A percentile compares a stretch with the other conserved stretches of the same genome.
These are phyloP conservation scores for Porodaedalea pini DNA, from an alignment of 1,284 basidiomycete genomes.

Conservation along the genomic window DNA sequence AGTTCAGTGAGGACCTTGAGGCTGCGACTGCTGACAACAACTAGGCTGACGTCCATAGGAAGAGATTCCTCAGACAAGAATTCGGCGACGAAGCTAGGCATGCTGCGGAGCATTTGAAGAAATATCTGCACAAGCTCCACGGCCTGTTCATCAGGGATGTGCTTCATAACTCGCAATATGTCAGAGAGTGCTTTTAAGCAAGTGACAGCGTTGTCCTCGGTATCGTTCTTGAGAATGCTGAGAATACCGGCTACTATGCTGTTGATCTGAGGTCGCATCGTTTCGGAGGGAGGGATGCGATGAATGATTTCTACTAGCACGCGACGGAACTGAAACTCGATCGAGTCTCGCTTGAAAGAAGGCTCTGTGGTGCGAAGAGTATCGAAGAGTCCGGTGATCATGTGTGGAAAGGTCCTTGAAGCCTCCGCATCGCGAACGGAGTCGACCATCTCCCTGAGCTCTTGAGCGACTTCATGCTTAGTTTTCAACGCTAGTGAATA, in stretches of 20 bases:
- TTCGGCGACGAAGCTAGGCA: constrained; percentile 73
- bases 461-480: constrained; percentile 68
- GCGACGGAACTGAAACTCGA: constrained; percentile 85
- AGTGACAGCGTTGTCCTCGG: constrained; percentile 92
- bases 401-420: constrained; percentile 62
- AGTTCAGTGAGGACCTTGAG: constrained; percentile 97
- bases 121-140: constrained; percentile 72
- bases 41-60: constrained; percentile 49
- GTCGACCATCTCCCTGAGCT: constrained; percentile 87
- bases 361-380: constrained; percentile 77
- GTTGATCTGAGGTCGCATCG: constrained; percentile 67
- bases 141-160: constrained; percentile 76
- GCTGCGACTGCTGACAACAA: constrained; percentile 74
- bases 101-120: constrained; percentile 75
- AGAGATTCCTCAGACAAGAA: constrained; percentile 67
- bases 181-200: constrained; percentile 95
- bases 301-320: constrained; percentile 86
- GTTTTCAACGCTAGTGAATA: constrained; percentile 58
- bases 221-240: constrained; percentile 83
- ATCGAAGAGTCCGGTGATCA: constrained; percentile 79
- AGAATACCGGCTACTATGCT: constrained; percentile 78
- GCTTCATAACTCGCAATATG: constrained; percentile 62
- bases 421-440: constrained; percentile 80
- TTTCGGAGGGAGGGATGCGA: constrained; percentile 82
- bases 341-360: constrained; percentile 72